Base-by-base conservation (phyloP, 2,329 filamentous ascomycete species). In the Diaporthe ilicicola region DNA sequence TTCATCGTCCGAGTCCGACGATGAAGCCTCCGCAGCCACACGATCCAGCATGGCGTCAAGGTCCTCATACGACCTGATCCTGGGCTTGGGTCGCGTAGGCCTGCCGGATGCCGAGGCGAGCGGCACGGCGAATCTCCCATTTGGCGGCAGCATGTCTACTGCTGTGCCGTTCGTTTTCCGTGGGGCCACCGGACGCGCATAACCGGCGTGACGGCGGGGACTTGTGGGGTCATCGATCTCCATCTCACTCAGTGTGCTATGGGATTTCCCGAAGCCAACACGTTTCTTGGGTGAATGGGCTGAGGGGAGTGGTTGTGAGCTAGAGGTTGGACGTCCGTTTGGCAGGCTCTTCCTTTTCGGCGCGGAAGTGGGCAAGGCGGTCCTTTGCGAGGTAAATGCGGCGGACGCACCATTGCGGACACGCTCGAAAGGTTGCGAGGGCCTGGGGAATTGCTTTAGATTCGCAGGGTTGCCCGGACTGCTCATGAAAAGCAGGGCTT, bases 401-500 rank as follows among this genome's bases (percentile, higher is more conserved):
- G 74, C 54, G 48, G 75, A 73, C 75, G 75, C 82, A 78, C 69
- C 81, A 74, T 56, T 74, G 73, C 72, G 77, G 68, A 70, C 83
- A 77, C 81, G 77, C 0, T 83, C 81, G 0, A 77, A 71, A 1
- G 81, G 81, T 34, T 83, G 79, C 0, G 79, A 77, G 1, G 82
- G 80, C 15, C 80, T 75, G 3, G 87, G 84, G 70, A 89, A 89
- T 12, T 81, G 87, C 73, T 89, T 89, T 75, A 91, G 80, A 72
- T 89, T 90, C 51, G 88, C 85, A 54, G 91, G 92, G 79, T 93
- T 93, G 19, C 91, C 91, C 0, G 92, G 92, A 73, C 91, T 93
- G 76, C 93, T 94, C 90, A 96, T 92, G 77, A 95, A 94, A 32
- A 95, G 84, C 29, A 96, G 82, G 0, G 92, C 92, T 77, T 95